Percentiles rank a stretch among this genome's conserved stretches.
Evolutionary conservation across 352 stramenopile genomes (phyloP).

Genomic region (Pythium periplocum): DNA sequence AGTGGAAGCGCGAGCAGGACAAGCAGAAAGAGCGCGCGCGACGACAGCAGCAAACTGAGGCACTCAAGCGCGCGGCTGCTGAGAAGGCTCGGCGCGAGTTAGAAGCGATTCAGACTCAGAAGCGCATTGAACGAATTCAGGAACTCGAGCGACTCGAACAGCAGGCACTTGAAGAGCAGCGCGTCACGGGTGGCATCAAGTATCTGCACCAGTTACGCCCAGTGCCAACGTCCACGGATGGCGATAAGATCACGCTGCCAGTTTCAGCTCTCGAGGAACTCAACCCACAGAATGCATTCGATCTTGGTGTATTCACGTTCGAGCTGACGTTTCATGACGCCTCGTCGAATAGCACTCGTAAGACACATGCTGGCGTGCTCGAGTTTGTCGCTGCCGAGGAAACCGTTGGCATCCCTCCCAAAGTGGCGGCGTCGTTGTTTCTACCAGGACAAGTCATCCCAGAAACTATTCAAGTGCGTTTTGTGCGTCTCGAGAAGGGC

Average conservation of each 20-base stretch:
- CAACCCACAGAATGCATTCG: constrained; percentile 70
- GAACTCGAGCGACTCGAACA: constrained; percentile 38
- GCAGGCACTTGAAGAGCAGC: constrained; percentile 58
- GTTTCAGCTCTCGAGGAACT: constrained; percentile 71
- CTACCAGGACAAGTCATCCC: constrained; percentile 16
- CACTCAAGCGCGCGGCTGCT: constrained; percentile 37
- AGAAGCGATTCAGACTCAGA: constrained; percentile 37
- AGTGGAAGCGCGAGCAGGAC: constrained; percentile 63
- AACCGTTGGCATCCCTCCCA: constrained; percentile 69
- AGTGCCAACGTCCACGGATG: constrained; percentile 41
- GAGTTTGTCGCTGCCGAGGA: constrained; percentile 79
- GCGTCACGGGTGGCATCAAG: constrained; percentile 62
- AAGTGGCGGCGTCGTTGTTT: constrained; percentile 69
- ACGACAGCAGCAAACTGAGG: constrained; percentile 46
- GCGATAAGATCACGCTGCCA: constrained; percentile 75
- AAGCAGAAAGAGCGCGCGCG: constrained; percentile 56
- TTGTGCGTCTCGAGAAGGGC: constrained; percentile 67
- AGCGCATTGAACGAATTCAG: constrained; percentile 34
- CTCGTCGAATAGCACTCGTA: constrained; percentile 6
- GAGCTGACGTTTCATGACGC: constrained; percentile 43
- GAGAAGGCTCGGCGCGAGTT: constrained; percentile 36
- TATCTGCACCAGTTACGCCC: constrained; percentile 46
- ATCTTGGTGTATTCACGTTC: constrained; percentile 79
- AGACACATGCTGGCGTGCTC: constrained; percentile 71
- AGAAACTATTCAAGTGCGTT: constrained; percentile 49